phyloP scores from a whole-genome alignment of 1,284 basidiomycete genomes.

The Farysia itapuensis region DNA sequence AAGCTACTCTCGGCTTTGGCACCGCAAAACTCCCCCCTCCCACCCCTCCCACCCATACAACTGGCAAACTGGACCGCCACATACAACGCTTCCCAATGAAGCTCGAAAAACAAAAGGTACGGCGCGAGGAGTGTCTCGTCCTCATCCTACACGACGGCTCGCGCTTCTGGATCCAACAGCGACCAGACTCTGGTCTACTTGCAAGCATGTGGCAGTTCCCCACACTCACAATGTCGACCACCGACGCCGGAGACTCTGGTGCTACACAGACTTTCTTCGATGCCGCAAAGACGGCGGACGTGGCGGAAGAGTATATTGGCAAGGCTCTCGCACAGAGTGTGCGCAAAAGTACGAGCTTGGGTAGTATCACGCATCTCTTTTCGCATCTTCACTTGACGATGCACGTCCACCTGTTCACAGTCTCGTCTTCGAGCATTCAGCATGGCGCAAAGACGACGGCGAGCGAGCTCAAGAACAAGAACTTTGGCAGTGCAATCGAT shows the following conservation, averaged over 20 bases:
- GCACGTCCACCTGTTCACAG: constrained; percentile 66
- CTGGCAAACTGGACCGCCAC: constrained; percentile 19
- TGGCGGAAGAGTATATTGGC: not conserved
- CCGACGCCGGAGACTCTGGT: constrained; percentile 2
- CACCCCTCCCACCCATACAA: not conserved
- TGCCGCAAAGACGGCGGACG: not conserved
- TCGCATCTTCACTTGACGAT: constrained; percentile 90
- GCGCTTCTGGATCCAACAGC: constrained; percentile 28
- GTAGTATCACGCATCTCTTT: constrained; percentile 74
- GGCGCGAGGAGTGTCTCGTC: constrained; percentile 82
- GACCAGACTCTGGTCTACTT: constrained; percentile 24
- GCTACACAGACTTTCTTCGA: not conserved
- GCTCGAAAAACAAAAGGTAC: constrained; percentile 75
- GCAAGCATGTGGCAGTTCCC: constrained; percentile 58
- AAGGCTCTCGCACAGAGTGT: not conserved
- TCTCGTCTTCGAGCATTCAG: too few species aligned
- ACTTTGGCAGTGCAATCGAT: constrained; percentile 16
- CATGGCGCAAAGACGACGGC: not conserved
- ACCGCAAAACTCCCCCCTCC: not conserved
- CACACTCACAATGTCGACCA: constrained; percentile 29
- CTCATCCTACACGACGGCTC: constrained; percentile 67
- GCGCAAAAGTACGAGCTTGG: constrained; percentile 9
- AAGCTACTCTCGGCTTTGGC: constrained; percentile 26
- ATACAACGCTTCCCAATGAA: constrained; percentile 86
- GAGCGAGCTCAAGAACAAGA: constrained; percentile 11